A percentile compares a stretch with the other conserved stretches of the same genome.
phyloP scores from a whole-genome alignment of 805 yeast genomes.

The Zygoascus flipseniorum region DNA sequence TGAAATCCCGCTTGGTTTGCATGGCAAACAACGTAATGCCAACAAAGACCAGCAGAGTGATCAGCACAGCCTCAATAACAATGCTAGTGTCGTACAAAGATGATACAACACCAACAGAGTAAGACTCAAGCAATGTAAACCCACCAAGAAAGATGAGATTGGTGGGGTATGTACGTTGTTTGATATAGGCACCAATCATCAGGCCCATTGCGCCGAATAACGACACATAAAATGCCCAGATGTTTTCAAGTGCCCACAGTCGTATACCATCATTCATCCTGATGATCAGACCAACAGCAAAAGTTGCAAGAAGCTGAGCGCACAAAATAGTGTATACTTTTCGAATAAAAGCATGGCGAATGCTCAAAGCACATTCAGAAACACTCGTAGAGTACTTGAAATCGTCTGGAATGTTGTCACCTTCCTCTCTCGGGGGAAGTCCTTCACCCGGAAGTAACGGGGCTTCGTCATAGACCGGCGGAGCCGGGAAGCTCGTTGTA shows the following conservation, averaged over 20 bases:
- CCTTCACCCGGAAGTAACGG: constrained; percentile 19
- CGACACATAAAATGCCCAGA: constrained; percentile 52
- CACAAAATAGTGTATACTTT: constrained; percentile 70
- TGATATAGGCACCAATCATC: constrained; percentile 53
- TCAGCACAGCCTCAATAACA: constrained; percentile 59
- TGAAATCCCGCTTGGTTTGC: constrained; percentile 69
- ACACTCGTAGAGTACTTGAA: constrained; percentile 76
- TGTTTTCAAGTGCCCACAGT: constrained; percentile 48
- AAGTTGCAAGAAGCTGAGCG: constrained; percentile 55
- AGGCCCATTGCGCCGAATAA: constrained; percentile 53
- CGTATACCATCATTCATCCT: constrained; percentile 37
- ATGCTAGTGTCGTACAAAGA: constrained; percentile 53
- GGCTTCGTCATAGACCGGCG: constrained; percentile 3
- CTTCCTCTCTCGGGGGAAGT: constrained; percentile 10
- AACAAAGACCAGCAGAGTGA: constrained; percentile 63
- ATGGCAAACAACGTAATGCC: constrained; percentile 71
- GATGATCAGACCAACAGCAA: constrained; percentile 47
- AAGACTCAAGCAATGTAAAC: constrained; percentile 71
- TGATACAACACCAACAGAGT: constrained; percentile 59
- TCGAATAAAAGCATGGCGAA: constrained; percentile 67
- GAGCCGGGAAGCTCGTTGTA: background rate
- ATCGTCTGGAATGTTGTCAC: constrained; percentile 40
- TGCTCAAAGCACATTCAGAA: constrained; percentile 64
- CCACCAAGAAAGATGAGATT: constrained; percentile 52
- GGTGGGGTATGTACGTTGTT: constrained; percentile 60